Evolutionary conservation across 495 filamentous ascomycete species (phyloP), one percentile per base, ranked within the genome.

Genomic region (Aspergillus mulundensis): DNA sequence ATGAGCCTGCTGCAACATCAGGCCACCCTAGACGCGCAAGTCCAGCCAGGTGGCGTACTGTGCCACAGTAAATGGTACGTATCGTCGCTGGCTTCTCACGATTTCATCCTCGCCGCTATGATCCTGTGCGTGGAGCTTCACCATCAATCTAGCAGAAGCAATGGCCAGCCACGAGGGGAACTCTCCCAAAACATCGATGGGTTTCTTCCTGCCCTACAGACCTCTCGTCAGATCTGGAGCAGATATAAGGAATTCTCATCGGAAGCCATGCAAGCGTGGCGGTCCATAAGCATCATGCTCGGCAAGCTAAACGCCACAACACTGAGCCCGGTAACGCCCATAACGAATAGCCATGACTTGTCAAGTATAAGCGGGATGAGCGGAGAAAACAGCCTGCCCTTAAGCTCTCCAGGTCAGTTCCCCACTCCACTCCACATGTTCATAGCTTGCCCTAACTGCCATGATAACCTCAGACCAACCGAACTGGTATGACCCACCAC

Each of bases 211-310:
- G 38, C 54, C 3, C 38, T 57, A 5, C 46, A 44, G 7, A 57
- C 54, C 6, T 57, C 54, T n/a, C 25, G 48, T 11, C 38, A 45
- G 12, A 50, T 57, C 8, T 50, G 46, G 45, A 44, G 28, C 30
- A 11, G 19, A 15, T 51, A 45, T n/a, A 42, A 50, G 21, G n/a
- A 23, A 18, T 14, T 10, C 15, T 57, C 54, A 5, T 4, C n/a
- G 3, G 54, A 57, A 18, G 54, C 54, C 4, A 30, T 43, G 46
- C 46, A 57, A 18, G 54, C 54, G 6, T 57, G 54, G 46, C 23
- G 28, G 25, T 42, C 54, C 0, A 57, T 57, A n/a, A 36, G 21
- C n/a, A 21, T 51, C 12, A 57, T 57, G 54, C 15, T 57, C 18
- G 39, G 12, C 3, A 57, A 50, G 25, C 11, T 57, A 24, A 21